Evolutionary conservation across 192 early-diverging fungal species (phyloP), one percentile per base, ranked within the genome.

Genomic region (Coemansia sp.): DNA sequence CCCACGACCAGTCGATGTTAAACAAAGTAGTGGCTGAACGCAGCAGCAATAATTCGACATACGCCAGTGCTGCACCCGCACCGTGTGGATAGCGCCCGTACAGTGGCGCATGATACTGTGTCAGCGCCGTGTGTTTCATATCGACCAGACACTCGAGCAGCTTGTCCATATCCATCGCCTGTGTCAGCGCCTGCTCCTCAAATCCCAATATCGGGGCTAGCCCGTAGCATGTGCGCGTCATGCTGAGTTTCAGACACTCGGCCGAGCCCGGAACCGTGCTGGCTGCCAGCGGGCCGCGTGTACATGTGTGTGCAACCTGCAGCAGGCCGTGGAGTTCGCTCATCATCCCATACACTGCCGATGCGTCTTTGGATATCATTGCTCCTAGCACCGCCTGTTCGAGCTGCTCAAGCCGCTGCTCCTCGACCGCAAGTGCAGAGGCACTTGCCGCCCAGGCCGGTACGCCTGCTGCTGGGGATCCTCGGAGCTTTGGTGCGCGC

Each of bases 331-430:
- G 70, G 2, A 55, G 64, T 32, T 75, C 71, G 32, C 55, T 63
- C 71, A 75, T 75, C 64, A 75, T 75, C 9, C 71, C 71, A 27
- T 75, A 75, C 25, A 75, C 71, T 2, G 71, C 55, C 40, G 71
- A 68, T 15, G 71, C 65, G 39, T 75, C 65, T 32, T 55, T 53
- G 15, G 53, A 55, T 21, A 75, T 64, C 27, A 75, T 56, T 6
- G 36, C 58, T 40, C 65, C 49, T n/a, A 75, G 44, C 2, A 75
- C 58, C 23, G 48, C 29, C 34, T 68, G 56, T 50, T 75, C 71
- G 30, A 63, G 45, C 48, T 63, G 52, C 49, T 68, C 65, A 49
- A 75, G 44, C 5, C 57, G 59, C 20, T 55, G 40, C 54, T 68
- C 71, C 26, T 64, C 60, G n/a, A 45, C 55, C 6, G 30, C 36